These are phyloP conservation scores for Penicillium sp. DNA, from an alignment of 2,329 filamentous ascomycete species.

Conservation along the genomic window DNA sequence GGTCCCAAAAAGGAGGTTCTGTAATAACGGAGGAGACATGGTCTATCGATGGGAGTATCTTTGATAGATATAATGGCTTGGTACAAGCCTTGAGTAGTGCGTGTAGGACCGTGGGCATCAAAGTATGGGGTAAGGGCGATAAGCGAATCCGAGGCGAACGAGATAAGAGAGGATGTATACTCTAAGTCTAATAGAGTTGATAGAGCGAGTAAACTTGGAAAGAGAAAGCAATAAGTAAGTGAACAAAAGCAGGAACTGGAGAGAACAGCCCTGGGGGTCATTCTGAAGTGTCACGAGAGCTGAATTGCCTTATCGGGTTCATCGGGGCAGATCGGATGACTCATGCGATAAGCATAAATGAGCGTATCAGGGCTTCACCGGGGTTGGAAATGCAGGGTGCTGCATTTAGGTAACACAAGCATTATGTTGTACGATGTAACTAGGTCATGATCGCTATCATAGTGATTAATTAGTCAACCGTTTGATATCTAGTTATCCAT, in stretches of 20 bases:
- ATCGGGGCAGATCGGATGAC: constrained; percentile 11
- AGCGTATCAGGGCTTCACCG: constrained; percentile 5
- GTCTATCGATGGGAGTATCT: not conserved
- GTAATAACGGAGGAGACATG: constrained; percentile 36
- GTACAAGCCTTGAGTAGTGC: not conserved
- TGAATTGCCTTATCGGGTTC: constrained; percentile 3
- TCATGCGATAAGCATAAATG: constrained; percentile 11
- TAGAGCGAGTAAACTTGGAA: not conserved
- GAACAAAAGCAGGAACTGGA: not conserved
- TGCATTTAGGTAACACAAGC: not conserved
- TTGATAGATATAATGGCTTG: not conserved
- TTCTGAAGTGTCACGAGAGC: constrained; percentile 12
- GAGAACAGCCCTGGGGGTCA: not conserved
- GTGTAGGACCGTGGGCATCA: not conserved
- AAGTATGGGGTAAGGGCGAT: constrained; percentile 11
- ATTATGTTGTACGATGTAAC: not conserved
- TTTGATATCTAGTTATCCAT: no score
- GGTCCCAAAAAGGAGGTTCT: constrained; percentile 27
- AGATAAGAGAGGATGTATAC: not conserved
- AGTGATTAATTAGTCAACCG: not conserved
- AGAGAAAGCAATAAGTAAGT: not conserved
- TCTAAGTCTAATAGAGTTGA: constrained; percentile 1
- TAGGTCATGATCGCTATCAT: not conserved
- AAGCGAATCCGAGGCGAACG: constrained; percentile 4
- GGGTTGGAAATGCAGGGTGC: not conserved